Evolutionary conservation across 148 eudicot species (phyloP), one percentile per base, ranked within the genome.

Genomic region (Amaranthus palmeri): DNA sequence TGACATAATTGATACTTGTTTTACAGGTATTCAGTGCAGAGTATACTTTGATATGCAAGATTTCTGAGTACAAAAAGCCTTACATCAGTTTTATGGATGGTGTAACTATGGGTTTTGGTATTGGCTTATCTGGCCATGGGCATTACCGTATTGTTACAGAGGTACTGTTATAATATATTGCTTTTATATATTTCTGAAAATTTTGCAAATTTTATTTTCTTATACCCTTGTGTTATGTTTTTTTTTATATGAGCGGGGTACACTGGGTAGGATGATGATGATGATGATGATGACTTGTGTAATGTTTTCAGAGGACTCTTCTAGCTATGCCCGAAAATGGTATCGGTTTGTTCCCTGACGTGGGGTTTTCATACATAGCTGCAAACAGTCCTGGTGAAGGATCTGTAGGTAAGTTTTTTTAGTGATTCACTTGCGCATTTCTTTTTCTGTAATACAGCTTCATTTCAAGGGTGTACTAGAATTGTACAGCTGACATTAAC

Each of bases 311-410:
- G 98, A 89, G 83, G 75, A 93, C 96, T 72, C 81, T 93, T 76
- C 97, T 93, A 79, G 96, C 96, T 68, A 93, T 93, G 98, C 98
- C 98, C 60, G 98, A 93, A 79, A 93, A 91, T 67, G 96, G 91
- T 15, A 93, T 91, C 72, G 98, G 98, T 57, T 88, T 93, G 81
- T 93, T 93, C 60, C 98, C 98, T 74, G 98, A 93, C 84, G 98
- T 93, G 61, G 98, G 98, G 55, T 93, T 93, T 81, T 84, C 98
- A 54, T 87, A 86, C 78, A 91, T 93, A 74, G 97, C 98, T 25
- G 97, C 97, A 77, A 85, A 85, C 78, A 88, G 83, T 72, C 96
- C 98, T 5, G 98, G 96, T 62, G 92, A 85, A 83, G 97, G 98
- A 72, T 85, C 96, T 77, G 91, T 91, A 46, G 98, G 98, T 93